Conservation (phyloP, 257 asterid species). For the Ballota nigra region DNA sequence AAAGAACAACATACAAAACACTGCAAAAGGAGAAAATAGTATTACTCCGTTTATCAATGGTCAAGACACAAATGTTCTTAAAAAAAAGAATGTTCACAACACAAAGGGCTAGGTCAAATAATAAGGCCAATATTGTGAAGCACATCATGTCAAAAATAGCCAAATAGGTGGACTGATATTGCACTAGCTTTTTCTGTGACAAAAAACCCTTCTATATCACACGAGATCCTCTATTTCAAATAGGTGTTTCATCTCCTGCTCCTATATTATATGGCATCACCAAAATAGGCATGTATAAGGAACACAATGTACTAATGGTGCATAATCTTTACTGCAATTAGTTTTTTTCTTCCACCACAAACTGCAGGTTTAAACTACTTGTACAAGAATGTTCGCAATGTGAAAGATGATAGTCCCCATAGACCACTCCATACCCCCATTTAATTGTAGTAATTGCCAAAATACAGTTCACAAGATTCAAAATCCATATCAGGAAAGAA, state of each 20-base stretch:
- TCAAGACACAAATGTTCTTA: not conserved
- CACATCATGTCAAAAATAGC: not conserved
- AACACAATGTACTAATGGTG: not conserved
- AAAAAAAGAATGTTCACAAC: not conserved
- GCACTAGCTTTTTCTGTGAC: not conserved
- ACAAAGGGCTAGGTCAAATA: not conserved
- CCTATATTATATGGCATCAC: not conserved
- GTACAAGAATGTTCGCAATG: not conserved
- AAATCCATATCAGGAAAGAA: not conserved
- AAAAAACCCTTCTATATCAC: not conserved
- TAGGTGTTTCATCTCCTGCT: not conserved
- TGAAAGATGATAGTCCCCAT: not conserved
- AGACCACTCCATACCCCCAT: not conserved
- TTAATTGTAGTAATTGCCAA: not conserved
- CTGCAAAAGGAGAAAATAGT: not conserved
- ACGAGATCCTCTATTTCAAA: not conserved
- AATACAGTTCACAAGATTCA: not conserved
- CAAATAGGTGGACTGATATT: not conserved
- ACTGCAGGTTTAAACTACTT: not conserved
- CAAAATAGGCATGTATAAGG: not conserved
- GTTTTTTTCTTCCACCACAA: too few relatives aligned
- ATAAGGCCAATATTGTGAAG: not conserved
- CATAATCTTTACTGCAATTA: too few relatives aligned
- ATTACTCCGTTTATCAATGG: not conserved
- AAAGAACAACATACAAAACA: not conserved